Base-by-base conservation (phyloP, 257 asterid species). In the Primulina huaijiensis region DNA sequence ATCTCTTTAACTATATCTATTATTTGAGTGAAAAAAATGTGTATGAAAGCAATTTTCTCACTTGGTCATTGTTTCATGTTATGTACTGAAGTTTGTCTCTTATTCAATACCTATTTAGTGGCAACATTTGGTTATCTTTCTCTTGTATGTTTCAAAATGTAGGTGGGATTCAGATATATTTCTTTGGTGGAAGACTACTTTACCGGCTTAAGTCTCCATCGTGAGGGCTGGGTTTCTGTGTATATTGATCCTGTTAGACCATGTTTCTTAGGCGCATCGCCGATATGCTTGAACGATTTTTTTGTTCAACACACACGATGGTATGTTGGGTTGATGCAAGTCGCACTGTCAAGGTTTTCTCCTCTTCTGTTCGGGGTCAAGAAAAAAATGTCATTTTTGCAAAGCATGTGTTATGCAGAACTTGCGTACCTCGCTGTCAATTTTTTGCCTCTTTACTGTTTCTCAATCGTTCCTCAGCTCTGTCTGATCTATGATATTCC, bases 171-270 rank as follows among this genome's bases (percentile, higher is more conserved):
- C 72, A 16, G 75, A 73, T 82, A 82, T 53, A 62, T 69, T 25
- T 73, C 83, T 53, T 73, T 82, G 21, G 76, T 64, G 34, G 86
- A 82, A 52, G 86, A 82, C 75, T 78, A 73, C 76, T 73, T 76
- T 16, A 78, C 86, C 37, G 76, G 86, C 27, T 78, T 82, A 57
- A 66, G 46, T 16, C 52, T 82, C 68, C 83, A 78, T 35, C 70
- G 86, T 35, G 72, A 62, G 52, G 86, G 86, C 3, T 82, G 86
- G 86, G 75, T 2, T 6, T 82, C 86, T 9, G 77, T 75, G 21
- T 74, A 62, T 19, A 63, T 20, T 30, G 70, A 78, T 46, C 86
- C 86, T 1, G 4, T 27, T 33, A 70, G 67, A 72, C 74, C 86
- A 30, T 77, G 81, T 30, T 78, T 82, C 76, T 67, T 75, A 64